A percentile compares a stretch with the other conserved stretches of the same genome.
These are phyloP conservation scores for Drosera spatulata DNA, from an alignment of 179 eudicot species.

Conservation along the genomic window DNA sequence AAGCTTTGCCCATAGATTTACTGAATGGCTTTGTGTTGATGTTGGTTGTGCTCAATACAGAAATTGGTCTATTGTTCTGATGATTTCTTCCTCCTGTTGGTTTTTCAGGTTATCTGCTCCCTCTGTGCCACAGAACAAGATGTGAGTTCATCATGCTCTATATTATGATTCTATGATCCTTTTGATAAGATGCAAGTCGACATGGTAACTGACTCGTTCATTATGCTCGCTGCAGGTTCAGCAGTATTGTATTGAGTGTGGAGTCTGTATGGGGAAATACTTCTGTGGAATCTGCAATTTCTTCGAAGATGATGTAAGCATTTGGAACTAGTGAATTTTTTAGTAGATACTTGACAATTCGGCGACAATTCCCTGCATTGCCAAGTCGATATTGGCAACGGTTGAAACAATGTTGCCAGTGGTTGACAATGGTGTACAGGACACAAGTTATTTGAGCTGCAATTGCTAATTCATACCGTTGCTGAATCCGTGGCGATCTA, in stretches of 20 bases:
- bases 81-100: background rate
- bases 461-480: too few species aligned
- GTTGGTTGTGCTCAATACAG: too few species aligned
- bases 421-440: too few species aligned
- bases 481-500: too few species aligned
- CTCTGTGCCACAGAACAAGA: slow-evolving; percentile 55
- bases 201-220: too few species aligned
- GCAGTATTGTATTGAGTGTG: slow-evolving; percentile 45
- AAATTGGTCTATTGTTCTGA: background rate
- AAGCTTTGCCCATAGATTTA: too few species aligned
- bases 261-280: slow-evolving; percentile 60
- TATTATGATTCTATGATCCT: background rate
- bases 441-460: too few species aligned
- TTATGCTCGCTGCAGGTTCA: slow-evolving; percentile 27
- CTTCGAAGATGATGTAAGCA: slow-evolving; percentile 75
- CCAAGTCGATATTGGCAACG: too few species aligned
- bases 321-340: background rate
- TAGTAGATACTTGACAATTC: too few species aligned
- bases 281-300: slow-evolving; percentile 60
- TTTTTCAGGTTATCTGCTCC: slow-evolving; percentile 55
- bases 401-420: too few species aligned
- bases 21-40: too few species aligned
- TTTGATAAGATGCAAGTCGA: background rate
- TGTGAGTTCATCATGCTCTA: slow-evolving; percentile 23
- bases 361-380: too few species aligned